Evolutionary conservation across 768 basidiomycete genomes (phyloP), one percentile per base, ranked within the genome.

Genomic region (Suillus subluteus): DNA sequence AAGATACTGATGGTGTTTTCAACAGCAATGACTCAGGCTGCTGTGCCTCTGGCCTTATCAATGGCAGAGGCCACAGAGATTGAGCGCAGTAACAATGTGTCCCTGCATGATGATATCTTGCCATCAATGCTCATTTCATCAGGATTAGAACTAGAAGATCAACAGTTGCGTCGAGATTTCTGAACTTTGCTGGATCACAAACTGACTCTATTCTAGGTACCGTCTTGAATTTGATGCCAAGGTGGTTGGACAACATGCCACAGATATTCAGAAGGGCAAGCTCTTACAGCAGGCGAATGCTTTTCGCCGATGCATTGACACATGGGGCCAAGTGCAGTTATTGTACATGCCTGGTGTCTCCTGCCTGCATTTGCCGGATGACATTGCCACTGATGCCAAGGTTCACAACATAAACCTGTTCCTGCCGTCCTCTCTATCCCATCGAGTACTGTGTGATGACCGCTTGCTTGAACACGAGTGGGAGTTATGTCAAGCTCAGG

Each of bases 261-360:
- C 58, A n/a, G 58, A 58, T 35, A 11, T 26, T 18, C 58, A 58
- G 40, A 58, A 58, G 32, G 32, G 32, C 32, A 58, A 58, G 32
- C 8, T 58, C 21, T 40, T 35, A 58, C 58, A 58, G 32, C 23
- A 32, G 9, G 12, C 38, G n/a, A 38, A 59, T 40, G 37, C 23
- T 23, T 32, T 58, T 21, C 58, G 32, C 32, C 32, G 58, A 32
- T 16, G 40, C 18, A n/a, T 58, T 37, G 58, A 59, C n/a, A n/a
- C 41, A 7, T 59, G 58, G 58, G 32, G 16, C 35, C 4, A 6
- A 11, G 58, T 59, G 23, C 58, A 59, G 35, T 21, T 59, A 3
- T 40, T 59, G 35, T 59, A 59, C 13, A 26, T 59, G 58, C 58
- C 58, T 40, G 18, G 35, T 4, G 13, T 59, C 18, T 32, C 32